Evolutionary conservation across 1,284 basidiomycete genomes (phyloP), one percentile per base, ranked within the genome.

Genomic region (Boletus sp.): DNA sequence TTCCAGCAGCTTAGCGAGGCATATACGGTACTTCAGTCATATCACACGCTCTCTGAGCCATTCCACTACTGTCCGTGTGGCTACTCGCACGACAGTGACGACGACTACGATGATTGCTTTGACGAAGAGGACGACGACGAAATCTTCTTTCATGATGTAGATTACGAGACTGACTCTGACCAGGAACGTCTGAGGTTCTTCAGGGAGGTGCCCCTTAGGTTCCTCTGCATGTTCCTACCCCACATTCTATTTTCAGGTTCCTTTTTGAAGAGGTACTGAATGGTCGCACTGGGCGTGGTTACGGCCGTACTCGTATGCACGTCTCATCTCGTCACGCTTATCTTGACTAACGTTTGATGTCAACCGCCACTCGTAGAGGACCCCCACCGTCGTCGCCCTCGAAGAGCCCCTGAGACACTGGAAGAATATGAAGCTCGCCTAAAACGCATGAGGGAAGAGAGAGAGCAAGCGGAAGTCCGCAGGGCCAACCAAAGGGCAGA

Each of bases 1-100:
- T 88, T 89, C 58, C 84, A 88, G 62, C 67, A 71, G 44, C 62
- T 88, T 36, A 76, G 81, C 51, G 82, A 80, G 49, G 85, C 85
- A 4, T 89, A 86, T 67, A 74, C 76, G 41, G 60, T 76, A 29
- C 71, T 87, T 38, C 63, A 76, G 45, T 76, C 77, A 53, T 74
- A 84, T 58, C 74, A 81, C 49, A 66, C 71, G 3, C 53, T 58
- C 4, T 53, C 60, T 46, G 64, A 53, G 51, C 42, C 61, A 56
- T 52, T 51, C 54, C 46, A 34, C 19, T 55, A 59, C 49, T 58
- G 43, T 27, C 40, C 53, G 12, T 61, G 43, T 27, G 55, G 51
- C n/a, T 23, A 19, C 41, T 8, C 14, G 39, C 48, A 52, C 35
- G 43, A 54, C 37, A 51, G 53, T 5, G 66, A 67, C 17, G 49